These are phyloP conservation scores for Lachnellula suecica DNA, from an alignment of 2,329 filamentous ascomycete species.

Conservation along the genomic window DNA sequence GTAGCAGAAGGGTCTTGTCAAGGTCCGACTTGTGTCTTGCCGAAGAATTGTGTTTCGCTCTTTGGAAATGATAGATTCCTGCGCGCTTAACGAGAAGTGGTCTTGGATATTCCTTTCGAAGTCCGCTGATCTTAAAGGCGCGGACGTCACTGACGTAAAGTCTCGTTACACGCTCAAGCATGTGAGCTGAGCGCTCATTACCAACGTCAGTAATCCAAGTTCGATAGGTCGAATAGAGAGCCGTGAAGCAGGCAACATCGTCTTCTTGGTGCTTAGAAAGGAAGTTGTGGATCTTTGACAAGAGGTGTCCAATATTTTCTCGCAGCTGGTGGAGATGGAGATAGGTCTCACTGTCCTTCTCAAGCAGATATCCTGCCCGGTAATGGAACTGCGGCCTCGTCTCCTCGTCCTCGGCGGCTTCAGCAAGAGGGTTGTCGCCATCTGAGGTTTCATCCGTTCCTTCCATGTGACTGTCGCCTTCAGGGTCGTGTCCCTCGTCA, in stretches of 20 bases:
- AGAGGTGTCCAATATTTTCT: constrained; percentile 73
- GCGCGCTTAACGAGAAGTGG: constrained; percentile 90
- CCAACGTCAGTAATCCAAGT: constrained; percentile 98
- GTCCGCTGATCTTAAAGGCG: constrained; percentile 90
- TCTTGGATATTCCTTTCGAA: constrained; percentile 89
- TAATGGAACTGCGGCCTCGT: constrained; percentile 86
- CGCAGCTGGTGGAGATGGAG: constrained; percentile 76
- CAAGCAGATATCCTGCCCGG: constrained; percentile 80
- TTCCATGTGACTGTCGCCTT: constrained; percentile 44
- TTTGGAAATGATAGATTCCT: constrained; percentile 90
- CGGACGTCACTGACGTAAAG: constrained; percentile 84
- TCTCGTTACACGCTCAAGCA: constrained; percentile 81
- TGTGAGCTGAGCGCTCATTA: constrained; percentile 91
- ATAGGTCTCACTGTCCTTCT: constrained; percentile 64
- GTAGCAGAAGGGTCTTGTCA: constrained; percentile 79
- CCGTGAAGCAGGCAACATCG: constrained; percentile 92
- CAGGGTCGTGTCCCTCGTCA: constrained; percentile 43
- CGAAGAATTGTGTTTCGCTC: constrained; percentile 90
- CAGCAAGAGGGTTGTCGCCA: constrained; percentile 55
- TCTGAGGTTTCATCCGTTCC: constrained; percentile 52
- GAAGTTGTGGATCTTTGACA: constrained; percentile 85
- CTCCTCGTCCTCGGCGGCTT: constrained; percentile 75
- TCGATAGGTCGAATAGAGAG: constrained; percentile 86
- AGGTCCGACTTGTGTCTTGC: constrained; percentile 86
- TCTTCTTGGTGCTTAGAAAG: constrained; percentile 84